These are phyloP conservation scores for Colletotrichum cuscutae DNA, from an alignment of 2,329 filamentous ascomycete genomes.

Conservation along the genomic window DNA sequence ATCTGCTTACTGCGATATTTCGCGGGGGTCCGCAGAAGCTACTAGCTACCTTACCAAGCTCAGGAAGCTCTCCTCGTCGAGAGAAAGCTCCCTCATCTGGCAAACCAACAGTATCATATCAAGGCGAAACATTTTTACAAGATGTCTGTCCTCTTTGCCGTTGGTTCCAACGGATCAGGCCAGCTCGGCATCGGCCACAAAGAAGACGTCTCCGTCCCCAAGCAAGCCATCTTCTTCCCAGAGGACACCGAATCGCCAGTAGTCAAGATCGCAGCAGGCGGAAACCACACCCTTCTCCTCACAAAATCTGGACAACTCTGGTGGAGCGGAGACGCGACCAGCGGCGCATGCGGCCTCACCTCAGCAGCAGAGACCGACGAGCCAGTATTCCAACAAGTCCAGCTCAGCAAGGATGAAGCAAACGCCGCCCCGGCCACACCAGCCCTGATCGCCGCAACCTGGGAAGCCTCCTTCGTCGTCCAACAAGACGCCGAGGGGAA, in stretches of 20 bases:
- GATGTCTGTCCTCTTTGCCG: constrained; percentile 70
- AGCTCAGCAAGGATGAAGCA: constrained; percentile 42
- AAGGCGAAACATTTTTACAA: not conserved
- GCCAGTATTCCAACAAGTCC: constrained; percentile 52
- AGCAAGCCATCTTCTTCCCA: constrained; percentile 67
- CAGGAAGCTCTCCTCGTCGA: not conserved
- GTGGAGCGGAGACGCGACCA: constrained; percentile 70
- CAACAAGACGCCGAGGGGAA: constrained; percentile 54
- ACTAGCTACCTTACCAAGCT: not conserved
- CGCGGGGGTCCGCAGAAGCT: not conserved
- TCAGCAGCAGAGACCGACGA: constrained; percentile 40
- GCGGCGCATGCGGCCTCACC: constrained; percentile 64
- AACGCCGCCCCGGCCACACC: constrained; percentile 2
- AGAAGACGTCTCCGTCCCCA: constrained; percentile 76
- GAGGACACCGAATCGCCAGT: constrained; percentile 46
- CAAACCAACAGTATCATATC: not conserved
- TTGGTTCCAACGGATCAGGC: constrained; percentile 82
- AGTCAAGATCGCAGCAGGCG: constrained; percentile 69
- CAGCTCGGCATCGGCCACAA: constrained; percentile 78
- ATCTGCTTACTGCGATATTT: constrained; percentile 19
- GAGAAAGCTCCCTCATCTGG: not conserved
- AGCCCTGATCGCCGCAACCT: constrained; percentile 74
- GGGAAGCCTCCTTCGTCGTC: constrained; percentile 78
- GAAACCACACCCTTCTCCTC: constrained; percentile 87
- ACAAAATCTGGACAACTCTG: constrained; percentile 69